phyloP scores from a whole-genome alignment of 495 filamentous ascomycete species.

The Neurospora pannonica region DNA sequence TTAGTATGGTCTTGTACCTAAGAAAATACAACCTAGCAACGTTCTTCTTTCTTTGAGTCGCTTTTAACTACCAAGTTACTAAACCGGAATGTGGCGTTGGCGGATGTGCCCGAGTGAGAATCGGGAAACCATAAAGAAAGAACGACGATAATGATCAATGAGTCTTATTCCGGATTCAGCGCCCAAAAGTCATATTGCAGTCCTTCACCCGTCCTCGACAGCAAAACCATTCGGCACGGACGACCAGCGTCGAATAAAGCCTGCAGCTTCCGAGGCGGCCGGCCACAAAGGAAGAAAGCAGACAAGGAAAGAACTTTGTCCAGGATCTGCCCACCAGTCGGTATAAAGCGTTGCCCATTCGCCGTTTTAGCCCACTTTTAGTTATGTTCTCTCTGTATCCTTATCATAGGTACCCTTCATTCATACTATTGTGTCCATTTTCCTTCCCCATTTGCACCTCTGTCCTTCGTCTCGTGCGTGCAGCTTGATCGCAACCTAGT shows the following conservation, averaged over 20 bases:
- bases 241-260: neutral
- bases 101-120: neutral
- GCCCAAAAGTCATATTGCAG: neutral
- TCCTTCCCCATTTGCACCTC: neutral
- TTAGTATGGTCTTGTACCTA: too few species aligned
- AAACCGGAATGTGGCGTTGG: neutral
- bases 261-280: too few species aligned
- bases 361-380: neutral
- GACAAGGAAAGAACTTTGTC: neutral
- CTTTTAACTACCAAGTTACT: too few species aligned
- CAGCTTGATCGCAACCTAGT: neutral
- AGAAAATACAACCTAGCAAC: too few species aligned
- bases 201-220: neutral
- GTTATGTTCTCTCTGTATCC: neutral
- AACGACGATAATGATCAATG: neutral
- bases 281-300: neutral
- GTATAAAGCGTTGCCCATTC: neutral
- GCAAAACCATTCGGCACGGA: neutral
- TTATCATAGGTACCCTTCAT: neutral
- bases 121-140: neutral
- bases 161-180: neutral
- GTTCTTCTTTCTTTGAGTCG: too few species aligned
- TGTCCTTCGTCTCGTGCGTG: neutral
- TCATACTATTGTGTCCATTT: neutral
- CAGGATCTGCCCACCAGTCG: neutral